These are phyloP conservation scores for Amanita rubescens DNA, from an alignment of 768 basidiomycete genomes.

Conservation along the genomic window DNA sequence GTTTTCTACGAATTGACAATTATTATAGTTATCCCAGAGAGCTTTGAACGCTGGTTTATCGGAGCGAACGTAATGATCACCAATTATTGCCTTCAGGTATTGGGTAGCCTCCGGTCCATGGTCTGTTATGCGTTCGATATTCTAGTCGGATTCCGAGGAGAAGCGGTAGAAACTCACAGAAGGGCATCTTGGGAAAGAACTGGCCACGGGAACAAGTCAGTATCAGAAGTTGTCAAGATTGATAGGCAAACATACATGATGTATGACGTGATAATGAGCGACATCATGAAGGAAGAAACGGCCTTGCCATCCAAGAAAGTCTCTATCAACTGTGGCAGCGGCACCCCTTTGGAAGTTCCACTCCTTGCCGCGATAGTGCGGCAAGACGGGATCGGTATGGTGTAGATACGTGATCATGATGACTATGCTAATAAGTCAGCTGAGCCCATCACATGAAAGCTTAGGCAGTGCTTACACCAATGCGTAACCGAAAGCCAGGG, in stretches of 20 bases:
- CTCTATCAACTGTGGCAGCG: conserved; percentile 50
- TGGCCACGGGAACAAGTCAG: conserved; percentile 15
- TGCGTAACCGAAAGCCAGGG: conserved; percentile 51
- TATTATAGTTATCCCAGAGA: conserved; percentile 48
- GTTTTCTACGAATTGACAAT: conserved; percentile 53
- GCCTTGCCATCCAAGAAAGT: conserved; percentile 57
- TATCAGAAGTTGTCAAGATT: neutral
- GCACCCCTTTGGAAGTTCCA: conserved; percentile 62
- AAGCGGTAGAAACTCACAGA: conserved; percentile 29
- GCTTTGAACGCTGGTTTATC: conserved; percentile 35
- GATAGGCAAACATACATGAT: conserved; percentile 35
- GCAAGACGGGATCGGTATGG: conserved; percentile 52
- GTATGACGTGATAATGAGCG: conserved; percentile 56
- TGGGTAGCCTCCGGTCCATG: conserved; percentile 45
- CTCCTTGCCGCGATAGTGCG: conserved; percentile 47
- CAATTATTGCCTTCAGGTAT: conserved; percentile 40
- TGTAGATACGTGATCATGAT: conserved; percentile 57
- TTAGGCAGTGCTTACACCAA: conserved; percentile 41
- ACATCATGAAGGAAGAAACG: conserved; percentile 64
- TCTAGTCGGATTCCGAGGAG: neutral
- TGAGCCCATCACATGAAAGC: neutral
- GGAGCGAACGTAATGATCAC: conserved; percentile 41
- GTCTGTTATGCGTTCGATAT: conserved; percentile 24
- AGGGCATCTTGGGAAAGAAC: conserved; percentile 58
- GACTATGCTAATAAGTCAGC: conserved; percentile 19